Conservation (phyloP, 2,329 filamentous ascomycete species). For the Juglanconis juglandina region DNA sequence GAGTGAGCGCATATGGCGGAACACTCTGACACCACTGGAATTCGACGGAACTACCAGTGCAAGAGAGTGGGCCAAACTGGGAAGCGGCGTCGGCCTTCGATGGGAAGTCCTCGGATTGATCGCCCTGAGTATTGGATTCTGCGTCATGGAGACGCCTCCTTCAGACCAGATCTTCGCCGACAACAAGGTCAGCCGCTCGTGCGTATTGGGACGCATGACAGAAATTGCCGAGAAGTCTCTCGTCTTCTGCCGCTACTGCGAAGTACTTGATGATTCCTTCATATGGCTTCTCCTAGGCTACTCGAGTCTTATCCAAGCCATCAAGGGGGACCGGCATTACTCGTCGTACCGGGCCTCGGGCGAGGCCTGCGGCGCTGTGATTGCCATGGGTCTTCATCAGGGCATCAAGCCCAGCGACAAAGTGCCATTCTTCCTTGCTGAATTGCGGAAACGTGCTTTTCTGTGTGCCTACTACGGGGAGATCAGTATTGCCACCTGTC, state of each 20-base stretch:
- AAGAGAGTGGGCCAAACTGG: conserved; percentile 26
- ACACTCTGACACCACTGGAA: conserved; percentile 28
- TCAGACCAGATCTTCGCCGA: conserved; percentile 27
- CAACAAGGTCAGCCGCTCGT: conserved; percentile 24
- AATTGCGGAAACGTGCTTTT: conserved; percentile 27
- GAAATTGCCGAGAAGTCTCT: conserved; percentile 28
- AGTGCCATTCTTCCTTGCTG: conserved; percentile 30
- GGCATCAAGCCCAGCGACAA: conserved; percentile 26
- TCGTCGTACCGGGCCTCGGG: conserved; percentile 28
- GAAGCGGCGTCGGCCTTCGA: conserved; percentile 29
- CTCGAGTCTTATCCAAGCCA: conserved; percentile 19
- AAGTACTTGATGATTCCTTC: conserved; percentile 30
- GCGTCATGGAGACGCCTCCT: conserved; percentile 25
- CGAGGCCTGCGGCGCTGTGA: conserved; percentile 27
- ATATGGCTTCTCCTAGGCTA: conserved; percentile 30
- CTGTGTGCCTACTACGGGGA: conserved; percentile 27
- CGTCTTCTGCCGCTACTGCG: conserved; percentile 31
- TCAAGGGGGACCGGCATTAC: conserved; percentile 29
- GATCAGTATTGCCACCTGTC: conserved; percentile 28
- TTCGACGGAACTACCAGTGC: conserved; percentile 28
- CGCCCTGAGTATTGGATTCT: conserved; percentile 27
- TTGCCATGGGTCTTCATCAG: conserved; percentile 32
- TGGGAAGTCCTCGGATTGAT: conserved; percentile 35
- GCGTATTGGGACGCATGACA: conserved; percentile 27
- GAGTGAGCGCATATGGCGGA: conserved; percentile 32